Base-by-base conservation (phyloP, 1,284 basidiomycete genomes). In the Moesziomyces antarcticus region DNA sequence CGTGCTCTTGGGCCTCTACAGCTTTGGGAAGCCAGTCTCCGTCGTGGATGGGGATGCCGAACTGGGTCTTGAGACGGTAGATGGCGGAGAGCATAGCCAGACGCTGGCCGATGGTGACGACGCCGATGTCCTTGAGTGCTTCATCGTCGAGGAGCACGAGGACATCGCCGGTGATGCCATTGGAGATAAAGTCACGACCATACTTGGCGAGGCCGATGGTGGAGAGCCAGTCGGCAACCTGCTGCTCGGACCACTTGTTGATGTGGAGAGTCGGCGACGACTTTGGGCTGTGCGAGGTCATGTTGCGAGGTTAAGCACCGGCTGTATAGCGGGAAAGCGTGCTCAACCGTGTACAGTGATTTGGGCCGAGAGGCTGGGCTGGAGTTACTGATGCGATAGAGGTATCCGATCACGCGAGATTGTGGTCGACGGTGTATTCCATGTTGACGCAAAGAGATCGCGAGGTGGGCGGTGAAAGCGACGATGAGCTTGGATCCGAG, bases 111-210 rank as follows among this genome's bases (percentile, higher is more conserved):
- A 84, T 70, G 25, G 75, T 75, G 21, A 54, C 42, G 11, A 84
- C 68, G 52, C 82, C 82, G 25, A 84, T 64, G 33, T 84, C 82
- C 24, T 63, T 74, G 50, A 84, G 70, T 1, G 78, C 72, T 10
- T 80, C 79, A 9, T 82, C 74, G 56, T 84, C 82, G 52, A 84
- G 76, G 14, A 80, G 53, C 16, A 82, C 55, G 41, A 84, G 77
- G 6, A 78, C 79, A 50, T 83, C 81, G 27, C 82, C 82, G 20
- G 70, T 75, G 69, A 84, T 82, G 49, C 77, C 81, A 30, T 84
- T 78, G 21, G 56, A 45, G 24, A 56, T 64, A 42, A 80, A 80
- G 50, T 68, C 63, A 11, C 50, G 45, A 5, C 59, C 61, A 54
- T 77, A 75, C 51, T 78, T 70, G 40, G 60, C 44, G 22, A 80